Base-by-base conservation (phyloP, 345 rosid genomes). In the Raphanus sativus region DNA sequence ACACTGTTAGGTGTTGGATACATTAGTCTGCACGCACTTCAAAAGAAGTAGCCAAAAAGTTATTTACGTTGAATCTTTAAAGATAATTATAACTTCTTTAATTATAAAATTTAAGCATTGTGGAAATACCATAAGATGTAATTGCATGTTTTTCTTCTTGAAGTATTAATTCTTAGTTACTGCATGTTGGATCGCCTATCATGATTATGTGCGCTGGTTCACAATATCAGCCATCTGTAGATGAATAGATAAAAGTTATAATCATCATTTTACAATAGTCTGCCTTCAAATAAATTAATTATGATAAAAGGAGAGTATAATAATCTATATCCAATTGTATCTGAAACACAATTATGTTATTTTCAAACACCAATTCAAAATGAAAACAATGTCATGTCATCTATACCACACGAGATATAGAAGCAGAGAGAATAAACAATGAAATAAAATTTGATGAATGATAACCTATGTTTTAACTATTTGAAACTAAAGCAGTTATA, bases 1-100 rank as follows among this genome's bases (percentile, higher is more conserved):
- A 77, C 81, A 71, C 56, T 16, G 25, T 12, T 30, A 21, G 73
- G 42, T 5, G 30, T 5, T 65, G 50, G 77, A 77, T 77, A 7
- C 77, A 71, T 66, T 59, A 10, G 26, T 36, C 52, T 30, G 50
- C 81, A 30, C 21, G 42, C 13, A 76, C 64, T 52, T 50, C 40
- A 56, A 77, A 70, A 36, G 60, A 55, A 30, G 62, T 34, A 61
- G n/a, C 21, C 60, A 64, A 62, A 28, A n/a, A n/a, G 24, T 36
- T 6, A 6, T 2, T n/a, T 61, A 29, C 17, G 29, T 30, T 29
- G 36, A 30, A 59, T 26, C 63, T 26, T 12, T 26, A 62, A 62
- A 62, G 16, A 30, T 62, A 24, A 13, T 2, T 45, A 32, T 8
- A 32, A 48, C 5, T 59, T 38, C 10, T 66, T 9, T 32, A 3